Evolutionary conservation across 2,329 filamentous ascomycete species (phyloP).

Genomic region (Diaporthe capsici): DNA sequence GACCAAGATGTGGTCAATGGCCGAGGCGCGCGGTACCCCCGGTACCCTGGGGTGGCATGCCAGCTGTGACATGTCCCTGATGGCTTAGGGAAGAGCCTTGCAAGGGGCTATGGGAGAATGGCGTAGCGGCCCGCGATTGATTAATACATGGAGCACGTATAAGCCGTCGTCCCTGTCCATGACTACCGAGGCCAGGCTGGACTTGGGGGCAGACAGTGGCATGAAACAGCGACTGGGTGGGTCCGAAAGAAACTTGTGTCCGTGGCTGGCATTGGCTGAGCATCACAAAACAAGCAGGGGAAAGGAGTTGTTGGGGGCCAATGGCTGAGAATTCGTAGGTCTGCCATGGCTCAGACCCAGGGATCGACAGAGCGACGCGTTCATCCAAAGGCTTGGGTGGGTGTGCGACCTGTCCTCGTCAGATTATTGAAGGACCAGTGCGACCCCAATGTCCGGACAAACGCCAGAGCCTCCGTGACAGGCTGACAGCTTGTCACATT

Average conservation of each 20-base stretch:
- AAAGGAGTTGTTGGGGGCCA: not conserved
- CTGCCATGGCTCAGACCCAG: constrained; percentile 1
- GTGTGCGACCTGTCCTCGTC: constrained; percentile 1
- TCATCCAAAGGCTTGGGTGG: constrained; percentile 1
- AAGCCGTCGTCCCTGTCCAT: constrained; percentile 23
- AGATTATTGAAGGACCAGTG: constrained; percentile 8
- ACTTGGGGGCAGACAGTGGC: not conserved
- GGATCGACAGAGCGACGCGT: constrained; percentile 29
- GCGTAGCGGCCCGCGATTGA: constrained; percentile 25
- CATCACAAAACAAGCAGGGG: constrained; percentile 2
- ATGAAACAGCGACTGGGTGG: constrained; percentile 23
- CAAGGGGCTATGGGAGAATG: constrained; percentile 18
- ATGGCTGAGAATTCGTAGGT: not conserved
- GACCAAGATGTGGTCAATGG: constrained; percentile 20
- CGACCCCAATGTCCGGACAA: constrained; percentile 26
- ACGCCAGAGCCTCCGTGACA: constrained; percentile 24
- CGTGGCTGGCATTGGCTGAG: constrained; percentile 9
- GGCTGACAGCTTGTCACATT: not conserved
- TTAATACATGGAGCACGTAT: constrained; percentile 27
- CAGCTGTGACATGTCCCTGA: constrained; percentile 1
- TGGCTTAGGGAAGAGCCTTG: not conserved
- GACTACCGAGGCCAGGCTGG: constrained; percentile 6
- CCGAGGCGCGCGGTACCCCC: constrained; percentile 4
- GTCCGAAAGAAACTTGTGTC: not conserved
- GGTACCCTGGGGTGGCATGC: not conserved